Evolutionary conservation across 1,139 yeast genomes (phyloP), one percentile per base, ranked within the genome.

Genomic region (Hemisphaericaspora xylanilytica): DNA sequence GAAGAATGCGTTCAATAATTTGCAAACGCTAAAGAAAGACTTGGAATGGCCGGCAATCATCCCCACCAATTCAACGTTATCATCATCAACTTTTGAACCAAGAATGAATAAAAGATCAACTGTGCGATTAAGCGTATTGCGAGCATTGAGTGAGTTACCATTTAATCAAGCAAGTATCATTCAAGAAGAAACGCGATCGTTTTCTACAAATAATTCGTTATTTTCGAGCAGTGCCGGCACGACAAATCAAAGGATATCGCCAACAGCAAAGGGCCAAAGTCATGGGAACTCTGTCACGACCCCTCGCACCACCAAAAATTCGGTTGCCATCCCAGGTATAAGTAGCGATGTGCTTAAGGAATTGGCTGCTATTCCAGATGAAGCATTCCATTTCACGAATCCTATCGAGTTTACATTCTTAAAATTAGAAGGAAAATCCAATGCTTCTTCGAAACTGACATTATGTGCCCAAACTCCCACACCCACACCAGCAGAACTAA

Each of bases 281-380:
- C 13, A 29, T 6, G 33, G 25, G 9, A 11, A 14, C 16, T 41
- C 48, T 4, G 28, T 41, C 2, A 41, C 44, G 1, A 30, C 34
- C 6, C 39, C 47, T 16, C 37, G 38, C 10, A 42, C 52, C 9
- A 55, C 67, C 1, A 51, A 56, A 25, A 59, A 60, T 37, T 69
- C 75, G 1, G 71, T 59, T 40, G 76, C 65, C 5, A 78, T 78
- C 43, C 84, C 85, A 0, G 89, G 88, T 3, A 76, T 82, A 35
- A 77, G 84, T 41, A 73, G 71, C 39, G 70, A 70, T 38, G 83
- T 80, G 2, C 75, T 85, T 36, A 81, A 80, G 35, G 87, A 81
- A 51, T 69, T 86, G 38, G 90, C 92, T 1, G 83, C 84, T 2
- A 81, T 88, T 35, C 90, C 96, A 0, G 96, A 88, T 55, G 90